Evolutionary conservation across 2,329 filamentous ascomycete species (phyloP).

Genomic region (Fusarium buharicum): DNA sequence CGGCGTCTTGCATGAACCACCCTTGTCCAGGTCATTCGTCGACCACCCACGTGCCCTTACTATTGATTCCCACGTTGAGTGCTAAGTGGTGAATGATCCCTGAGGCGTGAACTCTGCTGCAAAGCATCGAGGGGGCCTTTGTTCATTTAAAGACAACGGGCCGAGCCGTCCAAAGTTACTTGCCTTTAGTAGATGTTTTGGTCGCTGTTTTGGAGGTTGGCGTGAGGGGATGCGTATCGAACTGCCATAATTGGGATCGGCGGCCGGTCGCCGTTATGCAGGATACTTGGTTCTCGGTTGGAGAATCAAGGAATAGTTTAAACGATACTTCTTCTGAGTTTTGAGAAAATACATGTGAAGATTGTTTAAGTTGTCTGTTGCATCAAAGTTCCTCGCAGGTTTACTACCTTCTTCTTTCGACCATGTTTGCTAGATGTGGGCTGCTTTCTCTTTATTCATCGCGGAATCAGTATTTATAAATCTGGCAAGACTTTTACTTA

Average conservation of each 20-base stretch:
- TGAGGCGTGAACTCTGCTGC: constrained; percentile 7
- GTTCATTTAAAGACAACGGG: constrained; percentile 26
- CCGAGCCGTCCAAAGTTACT: constrained; percentile 23
- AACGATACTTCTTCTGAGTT: neutral
- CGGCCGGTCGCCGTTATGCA: constrained; percentile 11
- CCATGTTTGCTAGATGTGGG: too few relatives aligned
- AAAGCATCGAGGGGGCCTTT: constrained; percentile 16
- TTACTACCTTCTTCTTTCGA: too few relatives aligned
- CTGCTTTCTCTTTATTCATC: too few relatives aligned
- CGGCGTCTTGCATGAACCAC: constrained; percentile 30
- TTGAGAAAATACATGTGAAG: too few relatives aligned
- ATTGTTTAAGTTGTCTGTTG: too few relatives aligned
- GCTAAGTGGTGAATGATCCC: constrained; percentile 25
- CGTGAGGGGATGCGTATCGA: constrained; percentile 4
- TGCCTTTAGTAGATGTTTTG: constrained; percentile 5
- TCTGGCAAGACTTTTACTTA: too few relatives aligned
- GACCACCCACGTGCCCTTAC: constrained; percentile 38
- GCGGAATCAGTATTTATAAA: too few relatives aligned
- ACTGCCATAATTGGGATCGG: constrained; percentile 33
- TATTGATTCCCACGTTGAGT: constrained; percentile 28
- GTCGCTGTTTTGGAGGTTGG: constrained; percentile 20
- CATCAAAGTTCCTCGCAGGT: too few relatives aligned
- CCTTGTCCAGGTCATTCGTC: constrained; percentile 19
- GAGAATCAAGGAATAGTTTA: neutral
- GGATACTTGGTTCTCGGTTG: too few relatives aligned